These are phyloP conservation scores for Globisporangium viniferum DNA, from an alignment of 352 stramenopile genomes.

Conservation along the genomic window DNA sequence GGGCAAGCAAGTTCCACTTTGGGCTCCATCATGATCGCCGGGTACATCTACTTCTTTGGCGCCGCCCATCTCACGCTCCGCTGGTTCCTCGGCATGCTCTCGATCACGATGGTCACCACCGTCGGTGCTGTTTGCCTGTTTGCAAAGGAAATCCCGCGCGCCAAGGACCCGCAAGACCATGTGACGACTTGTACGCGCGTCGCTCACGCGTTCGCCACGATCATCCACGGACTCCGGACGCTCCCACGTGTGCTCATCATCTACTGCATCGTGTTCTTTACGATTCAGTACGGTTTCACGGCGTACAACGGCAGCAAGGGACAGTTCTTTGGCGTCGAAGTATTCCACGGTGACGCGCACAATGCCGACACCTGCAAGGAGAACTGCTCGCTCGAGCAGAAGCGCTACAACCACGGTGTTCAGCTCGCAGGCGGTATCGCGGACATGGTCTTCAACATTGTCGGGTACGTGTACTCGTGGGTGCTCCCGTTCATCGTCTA, in stretches of 20 bases:
- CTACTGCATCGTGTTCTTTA: slow-evolving; percentile 50
- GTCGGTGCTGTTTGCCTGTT: slow-evolving; percentile 54
- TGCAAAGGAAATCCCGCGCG: slow-evolving; percentile 36
- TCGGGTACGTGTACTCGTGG: slow-evolving; percentile 48
- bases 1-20: slow-evolving; percentile 61
- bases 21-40: slow-evolving; percentile 59
- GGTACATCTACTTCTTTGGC: slow-evolving; percentile 72
- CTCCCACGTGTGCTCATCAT: slow-evolving; percentile 35
- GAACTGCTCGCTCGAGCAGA: slow-evolving; percentile 34
- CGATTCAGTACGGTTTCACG: slow-evolving; percentile 48
- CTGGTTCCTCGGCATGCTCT: slow-evolving; percentile 74
- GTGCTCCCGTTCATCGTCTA: slow-evolving; percentile 36
- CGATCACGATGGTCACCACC: slow-evolving; percentile 53
- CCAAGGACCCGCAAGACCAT: slow-evolving; percentile 19
- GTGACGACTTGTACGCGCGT: slow-evolving; percentile 22
- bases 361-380: slow-evolving; percentile 39
- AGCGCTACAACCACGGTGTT: slow-evolving; percentile 39
- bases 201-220: slow-evolving; percentile 37
- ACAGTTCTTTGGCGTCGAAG: slow-evolving; percentile 57
- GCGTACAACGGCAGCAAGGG: slow-evolving; percentile 62
- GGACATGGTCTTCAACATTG: slow-evolving; percentile 37
- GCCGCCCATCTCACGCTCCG: slow-evolving; percentile 59
- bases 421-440: slow-evolving; percentile 37
- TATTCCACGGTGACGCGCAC: slow-evolving; percentile 33
- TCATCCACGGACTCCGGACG: slow-evolving; percentile 40